phyloP scores from a whole-genome alignment of 169 alveolate species.

The Plasmodium coatneyi region DNA sequence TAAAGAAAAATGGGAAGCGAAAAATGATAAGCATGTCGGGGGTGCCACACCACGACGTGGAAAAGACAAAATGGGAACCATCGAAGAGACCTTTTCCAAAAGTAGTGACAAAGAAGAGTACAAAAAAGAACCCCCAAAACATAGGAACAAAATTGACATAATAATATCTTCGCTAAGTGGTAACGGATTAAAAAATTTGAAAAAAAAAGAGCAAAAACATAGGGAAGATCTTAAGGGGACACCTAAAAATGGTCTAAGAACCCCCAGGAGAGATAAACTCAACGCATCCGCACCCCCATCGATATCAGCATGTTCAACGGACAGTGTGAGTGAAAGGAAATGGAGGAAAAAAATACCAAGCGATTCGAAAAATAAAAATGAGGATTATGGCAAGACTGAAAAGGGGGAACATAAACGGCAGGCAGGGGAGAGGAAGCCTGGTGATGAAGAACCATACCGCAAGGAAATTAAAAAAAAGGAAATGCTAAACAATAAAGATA shows the following conservation, averaged over 20 bases:
- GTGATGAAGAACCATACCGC: neutral
- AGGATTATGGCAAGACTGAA: neutral
- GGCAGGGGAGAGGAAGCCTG: neutral
- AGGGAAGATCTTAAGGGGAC: neutral
- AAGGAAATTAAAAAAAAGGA: neutral
- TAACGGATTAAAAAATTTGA: neutral
- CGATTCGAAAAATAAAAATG: neutral
- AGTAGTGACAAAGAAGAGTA: neutral
- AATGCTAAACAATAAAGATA: neutral
- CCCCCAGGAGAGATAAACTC: neutral
- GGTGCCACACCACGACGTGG: neutral
- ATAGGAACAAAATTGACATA: neutral
- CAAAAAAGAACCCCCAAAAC: neutral
- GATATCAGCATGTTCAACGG: neutral
- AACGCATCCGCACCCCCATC: neutral
- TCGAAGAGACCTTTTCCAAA: neutral
- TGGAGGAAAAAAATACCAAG: neutral
- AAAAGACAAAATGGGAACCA: neutral
- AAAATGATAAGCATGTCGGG: neutral
- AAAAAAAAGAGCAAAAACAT: neutral
- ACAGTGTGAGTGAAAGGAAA: neutral
- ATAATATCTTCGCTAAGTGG: neutral
- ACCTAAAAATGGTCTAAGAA: neutral
- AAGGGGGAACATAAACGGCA: neutral
- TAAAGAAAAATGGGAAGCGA: neutral